Percentiles rank a stretch among this genome's conserved stretches.
These are phyloP conservation scores for Glycine tomentella DNA, from an alignment of 306 rosid genomes.

Conservation along the genomic window DNA sequence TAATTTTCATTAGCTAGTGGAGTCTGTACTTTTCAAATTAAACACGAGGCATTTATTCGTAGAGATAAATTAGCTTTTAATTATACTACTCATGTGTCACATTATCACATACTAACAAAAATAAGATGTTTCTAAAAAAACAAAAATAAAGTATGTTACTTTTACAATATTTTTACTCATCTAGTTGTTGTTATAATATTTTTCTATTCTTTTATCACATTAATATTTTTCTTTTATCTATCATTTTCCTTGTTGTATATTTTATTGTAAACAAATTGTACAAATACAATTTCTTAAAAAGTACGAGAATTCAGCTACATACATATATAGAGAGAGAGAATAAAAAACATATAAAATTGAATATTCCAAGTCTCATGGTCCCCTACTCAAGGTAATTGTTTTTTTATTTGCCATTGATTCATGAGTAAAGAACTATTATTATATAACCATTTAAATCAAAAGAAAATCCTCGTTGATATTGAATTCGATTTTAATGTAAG, in stretches of 20 bases:
- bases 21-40: slow-evolving; percentile 17
- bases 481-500: background rate
- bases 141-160: background rate
- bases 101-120: background rate
- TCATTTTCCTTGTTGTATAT: background rate
- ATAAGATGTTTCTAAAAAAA: background rate
- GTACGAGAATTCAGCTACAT: background rate
- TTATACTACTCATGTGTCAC: slow-evolving; percentile 10
- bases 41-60: background rate
- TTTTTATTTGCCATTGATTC: too few species aligned
- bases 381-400: too few species aligned
- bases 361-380: too few species aligned
- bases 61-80: background rate
- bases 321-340: too few species aligned
- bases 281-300: background rate
- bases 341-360: too few species aligned
- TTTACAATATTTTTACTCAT: background rate
- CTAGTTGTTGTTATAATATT: background rate
- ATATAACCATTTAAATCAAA: background rate
- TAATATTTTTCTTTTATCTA: background rate
- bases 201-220: background rate
- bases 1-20: slow-evolving; percentile 15
- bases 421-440: too few species aligned
- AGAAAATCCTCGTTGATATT: background rate
- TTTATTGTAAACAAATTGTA: background rate